Conservation (phyloP, 768 basidiomycete species). For the Mrakia gelida region DNA sequence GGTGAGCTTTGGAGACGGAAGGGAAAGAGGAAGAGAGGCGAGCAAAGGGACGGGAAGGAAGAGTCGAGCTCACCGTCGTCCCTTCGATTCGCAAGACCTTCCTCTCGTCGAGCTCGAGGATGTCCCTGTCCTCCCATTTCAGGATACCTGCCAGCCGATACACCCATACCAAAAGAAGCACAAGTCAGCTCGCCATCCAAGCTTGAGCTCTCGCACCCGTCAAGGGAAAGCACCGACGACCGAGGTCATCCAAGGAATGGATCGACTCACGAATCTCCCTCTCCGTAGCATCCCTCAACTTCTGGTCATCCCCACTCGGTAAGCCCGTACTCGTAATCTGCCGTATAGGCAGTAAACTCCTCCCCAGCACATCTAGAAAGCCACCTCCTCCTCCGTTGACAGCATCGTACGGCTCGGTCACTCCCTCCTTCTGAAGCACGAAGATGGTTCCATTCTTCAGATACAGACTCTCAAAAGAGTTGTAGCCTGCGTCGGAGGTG, state of each 20-base stretch:
- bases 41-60: not conserved
- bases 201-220: no score
- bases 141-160: not conserved
- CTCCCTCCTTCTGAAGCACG: not conserved
- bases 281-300: not conserved
- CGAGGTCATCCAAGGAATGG: not conserved
- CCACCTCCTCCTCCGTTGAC: not conserved
- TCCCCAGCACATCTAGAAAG: not conserved
- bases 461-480: not conserved
- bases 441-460: conserved; percentile 1
- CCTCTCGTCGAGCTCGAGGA: not conserved
- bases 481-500: not conserved
- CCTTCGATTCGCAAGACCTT: not conserved
- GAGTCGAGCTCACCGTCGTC: not conserved
- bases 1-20: not conserved
- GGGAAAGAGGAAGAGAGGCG: not conserved
- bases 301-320: no score
- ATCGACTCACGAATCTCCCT: not conserved
- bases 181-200: not conserved
- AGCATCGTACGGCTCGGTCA: not conserved
- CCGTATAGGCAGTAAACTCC: not conserved
- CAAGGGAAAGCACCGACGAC: not conserved
- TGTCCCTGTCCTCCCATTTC: not conserved
- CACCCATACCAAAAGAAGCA: not conserved
- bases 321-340: not conserved